Conservation (phyloP, 345 rosid species). For the Camelina laxa region DNA sequence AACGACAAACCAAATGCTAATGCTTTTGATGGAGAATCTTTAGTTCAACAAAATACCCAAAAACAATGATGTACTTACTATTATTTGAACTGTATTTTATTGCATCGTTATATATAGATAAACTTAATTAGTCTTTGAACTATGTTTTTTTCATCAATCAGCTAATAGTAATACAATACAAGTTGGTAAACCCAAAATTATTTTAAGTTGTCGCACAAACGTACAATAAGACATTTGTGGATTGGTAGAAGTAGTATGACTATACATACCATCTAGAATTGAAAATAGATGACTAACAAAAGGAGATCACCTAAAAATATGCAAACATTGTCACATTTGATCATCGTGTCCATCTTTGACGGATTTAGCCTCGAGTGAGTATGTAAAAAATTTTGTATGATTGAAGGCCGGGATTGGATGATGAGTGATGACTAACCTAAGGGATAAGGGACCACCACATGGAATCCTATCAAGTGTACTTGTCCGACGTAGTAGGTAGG, state of each 20-base stretch:
- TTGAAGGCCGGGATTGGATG: constrained; percentile 35
- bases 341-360: constrained; percentile 15
- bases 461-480: constrained; percentile 46
- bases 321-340: constrained; percentile 30
- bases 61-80: background rate
- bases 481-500: constrained; percentile 39
- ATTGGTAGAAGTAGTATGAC: constrained; percentile 27
- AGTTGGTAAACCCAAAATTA: no score
- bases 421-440: constrained; percentile 22
- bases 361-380: constrained; percentile 27
- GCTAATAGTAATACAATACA: background rate
- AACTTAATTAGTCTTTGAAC: background rate
- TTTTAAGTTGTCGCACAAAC: background rate
- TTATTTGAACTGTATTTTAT: no score
- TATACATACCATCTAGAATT: constrained; percentile 6
- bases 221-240: constrained; percentile 14
- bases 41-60: background rate
- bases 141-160: background rate
- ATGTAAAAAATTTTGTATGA: background rate
- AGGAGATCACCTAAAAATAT: constrained; percentile 16
- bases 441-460: constrained; percentile 35
- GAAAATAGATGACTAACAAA: constrained; percentile 21
- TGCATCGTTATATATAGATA: background rate
- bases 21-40: background rate
- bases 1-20: background rate